Evolutionary conservation across 106 monocot species (phyloP).

Genomic region (Platanthera guangdongensis): DNA sequence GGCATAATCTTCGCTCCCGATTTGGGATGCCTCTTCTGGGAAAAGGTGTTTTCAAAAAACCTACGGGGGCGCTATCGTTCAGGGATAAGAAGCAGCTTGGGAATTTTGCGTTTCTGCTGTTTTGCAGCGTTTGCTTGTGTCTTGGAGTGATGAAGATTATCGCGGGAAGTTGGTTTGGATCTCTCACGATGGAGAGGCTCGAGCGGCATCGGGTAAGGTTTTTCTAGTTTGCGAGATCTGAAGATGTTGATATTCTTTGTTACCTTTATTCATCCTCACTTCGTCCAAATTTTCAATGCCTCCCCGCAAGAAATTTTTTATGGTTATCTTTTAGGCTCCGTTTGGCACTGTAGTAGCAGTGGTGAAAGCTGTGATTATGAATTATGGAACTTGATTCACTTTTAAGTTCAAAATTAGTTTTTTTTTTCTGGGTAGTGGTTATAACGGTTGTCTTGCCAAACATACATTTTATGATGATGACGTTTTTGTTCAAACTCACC

Average conservation of each 20-base stretch:
- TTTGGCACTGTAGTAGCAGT: no score
- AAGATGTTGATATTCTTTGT: neutral
- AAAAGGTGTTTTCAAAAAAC: constrained; percentile 35
- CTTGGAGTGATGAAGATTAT: constrained; percentile 63
- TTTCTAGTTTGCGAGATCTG: neutral
- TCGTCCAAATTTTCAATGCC: no score
- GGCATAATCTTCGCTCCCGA: constrained; percentile 34
- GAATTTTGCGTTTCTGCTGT: constrained; percentile 59
- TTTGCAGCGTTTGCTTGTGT: constrained; percentile 60
- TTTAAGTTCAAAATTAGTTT: no score
- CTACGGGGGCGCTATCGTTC: constrained; percentile 18
- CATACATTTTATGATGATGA: no score
- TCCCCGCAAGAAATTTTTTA: no score
- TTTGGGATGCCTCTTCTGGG: constrained; percentile 23
- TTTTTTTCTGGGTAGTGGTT: no score
- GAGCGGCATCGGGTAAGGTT: constrained; percentile 28
- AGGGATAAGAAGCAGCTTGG: constrained; percentile 43
- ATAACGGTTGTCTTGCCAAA: no score
- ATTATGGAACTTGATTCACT: no score
- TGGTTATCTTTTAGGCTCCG: no score
- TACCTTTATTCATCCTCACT: neutral
- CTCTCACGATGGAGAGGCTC: neutral
- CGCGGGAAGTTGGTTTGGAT: constrained; percentile 39
- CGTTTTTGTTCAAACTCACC: no score
- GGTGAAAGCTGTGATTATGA: no score